Base-by-base conservation (phyloP, 2,329 filamentous ascomycete genomes). In the Claviceps digitariae region DNA sequence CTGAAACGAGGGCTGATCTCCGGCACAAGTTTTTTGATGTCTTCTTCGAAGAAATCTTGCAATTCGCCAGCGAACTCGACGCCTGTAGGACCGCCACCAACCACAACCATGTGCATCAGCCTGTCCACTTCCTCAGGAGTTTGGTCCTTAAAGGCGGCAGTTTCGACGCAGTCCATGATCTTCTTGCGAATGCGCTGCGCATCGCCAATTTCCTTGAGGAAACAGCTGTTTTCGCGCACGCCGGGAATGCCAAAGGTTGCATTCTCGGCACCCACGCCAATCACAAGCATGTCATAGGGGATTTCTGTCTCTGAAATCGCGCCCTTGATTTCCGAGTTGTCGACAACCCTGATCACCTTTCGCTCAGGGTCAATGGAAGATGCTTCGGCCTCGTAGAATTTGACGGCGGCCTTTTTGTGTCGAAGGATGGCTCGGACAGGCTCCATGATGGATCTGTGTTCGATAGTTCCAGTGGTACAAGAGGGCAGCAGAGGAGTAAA, bases 381-480 rank as follows among this genome's bases (percentile, higher is more conserved):
- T 54, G 89, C 90, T 69, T 97, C 91, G 60, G 93, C 93, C 79
- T 98, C 93, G 78, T 95, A 98, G 79, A 86, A 98, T 72, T 90
- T 93, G 69, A 95, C 93, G 49, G 84, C 79, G 58, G 88, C 86
- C 74, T 88, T 90, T 81, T 97, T 97, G 75, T 93, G 87, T 66
- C 90, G 87, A 62, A 95, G 80, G 69, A 98, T 95, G 69, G 93
- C 89, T 67, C 93, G 89, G 64, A 98, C 86, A 54, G 93, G 93
- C 76, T 98, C 93, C 93, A 98, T 98, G 72, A 98, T 98, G 66
- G 90, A 97, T 69, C 93, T 89, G 76, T 97, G 93, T 78, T 98
- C 93, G 70, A 98, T 93, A 63, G 89, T 86, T 64, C 93, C 93
- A 60, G 91, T 96, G 51, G 93, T 97, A 74, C 93, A 98, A 67